Evolutionary conservation across 768 basidiomycete genomes (phyloP).

Genomic region (Solioccasus polychromus): DNA sequence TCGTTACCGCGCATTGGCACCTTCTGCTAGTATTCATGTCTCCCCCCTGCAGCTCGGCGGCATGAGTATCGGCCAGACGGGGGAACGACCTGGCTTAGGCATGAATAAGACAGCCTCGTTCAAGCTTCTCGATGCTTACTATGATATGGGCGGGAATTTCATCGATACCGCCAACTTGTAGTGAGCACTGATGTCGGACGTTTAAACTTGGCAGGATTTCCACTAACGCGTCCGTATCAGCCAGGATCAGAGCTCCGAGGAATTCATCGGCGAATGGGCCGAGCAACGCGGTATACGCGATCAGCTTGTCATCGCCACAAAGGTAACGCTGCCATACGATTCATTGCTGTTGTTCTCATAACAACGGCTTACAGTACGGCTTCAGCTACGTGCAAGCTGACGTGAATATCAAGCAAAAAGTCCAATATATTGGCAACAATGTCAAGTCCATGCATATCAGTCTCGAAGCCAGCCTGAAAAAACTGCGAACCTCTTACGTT

Average conservation of each 20-base stretch:
- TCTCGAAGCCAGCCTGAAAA: slow-evolving; percentile 33
- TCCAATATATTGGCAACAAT: slow-evolving; percentile 36
- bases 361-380: slow-evolving; percentile 10
- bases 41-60: slow-evolving; percentile 46
- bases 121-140: slow-evolving; percentile 44
- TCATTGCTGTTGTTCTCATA: neutral
- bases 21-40: slow-evolving; percentile 40
- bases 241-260: slow-evolving; percentile 53
- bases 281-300: slow-evolving; percentile 39
- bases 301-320: slow-evolving; percentile 46
- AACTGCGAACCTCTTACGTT: slow-evolving; percentile 54
- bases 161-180: slow-evolving; percentile 48
- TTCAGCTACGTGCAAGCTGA: slow-evolving; percentile 12
- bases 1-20: slow-evolving; percentile 36
- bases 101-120: slow-evolving; percentile 42
- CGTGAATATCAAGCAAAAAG: slow-evolving; percentile 14
- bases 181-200: slow-evolving; percentile 18
- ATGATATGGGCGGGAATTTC: slow-evolving; percentile 43
- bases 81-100: slow-evolving; percentile 16
- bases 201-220: neutral
- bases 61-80: slow-evolving; percentile 41
- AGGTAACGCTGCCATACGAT: slow-evolving; percentile 18
- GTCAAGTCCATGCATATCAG: slow-evolving; percentile 33
- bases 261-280: slow-evolving; percentile 50
- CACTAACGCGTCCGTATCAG: slow-evolving; percentile 14